Evolutionary conservation across 177 flowering plant species (phyloP).

Genomic region (Vitis hybrid): DNA sequence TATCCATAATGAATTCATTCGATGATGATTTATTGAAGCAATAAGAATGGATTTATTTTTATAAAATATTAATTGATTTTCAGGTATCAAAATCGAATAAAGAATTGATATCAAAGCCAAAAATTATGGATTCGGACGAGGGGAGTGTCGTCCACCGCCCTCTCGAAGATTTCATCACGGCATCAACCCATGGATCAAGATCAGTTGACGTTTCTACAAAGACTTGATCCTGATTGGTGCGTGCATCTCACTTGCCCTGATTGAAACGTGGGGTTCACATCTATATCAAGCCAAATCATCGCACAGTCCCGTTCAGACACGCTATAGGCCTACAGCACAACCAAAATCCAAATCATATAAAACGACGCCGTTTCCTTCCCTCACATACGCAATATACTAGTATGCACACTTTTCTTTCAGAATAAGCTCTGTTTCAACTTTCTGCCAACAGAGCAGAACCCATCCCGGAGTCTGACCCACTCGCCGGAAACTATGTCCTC

Average conservation of each 20-base stretch:
- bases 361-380: background rate
- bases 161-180: no score
- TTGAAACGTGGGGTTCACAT: background rate
- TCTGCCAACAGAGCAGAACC: conserved; percentile 1
- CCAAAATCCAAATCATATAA: no score
- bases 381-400: background rate
- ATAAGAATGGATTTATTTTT: no score
- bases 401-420: background rate
- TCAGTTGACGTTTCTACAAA: no score
- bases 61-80: no score
- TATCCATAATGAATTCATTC: no score
- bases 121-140: no score
- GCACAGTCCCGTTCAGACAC: background rate
- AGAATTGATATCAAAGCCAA: no score
- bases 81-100: no score
- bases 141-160: no score
- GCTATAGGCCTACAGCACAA: background rate
- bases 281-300: background rate
- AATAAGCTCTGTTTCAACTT: background rate
- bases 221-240: background rate
- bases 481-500: conserved; percentile 39
- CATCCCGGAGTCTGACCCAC: background rate
- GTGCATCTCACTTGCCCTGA: background rate
- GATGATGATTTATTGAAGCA: no score
- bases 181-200: no score